Evolutionary conservation across 257 asterid genomes (phyloP).

Genomic region (Fraxinus anomala): DNA sequence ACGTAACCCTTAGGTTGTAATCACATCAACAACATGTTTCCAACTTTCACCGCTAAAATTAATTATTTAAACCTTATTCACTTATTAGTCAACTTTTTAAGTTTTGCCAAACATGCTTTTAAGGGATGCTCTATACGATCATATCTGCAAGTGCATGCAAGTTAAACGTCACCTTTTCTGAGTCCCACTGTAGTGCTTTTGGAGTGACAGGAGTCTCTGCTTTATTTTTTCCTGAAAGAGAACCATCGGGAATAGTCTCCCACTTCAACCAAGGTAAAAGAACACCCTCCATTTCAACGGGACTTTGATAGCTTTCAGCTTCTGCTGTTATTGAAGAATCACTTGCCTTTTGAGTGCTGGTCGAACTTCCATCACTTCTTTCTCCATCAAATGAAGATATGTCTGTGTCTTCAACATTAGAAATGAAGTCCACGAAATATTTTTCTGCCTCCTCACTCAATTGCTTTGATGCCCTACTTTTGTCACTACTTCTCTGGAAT

Average conservation of each 20-base stretch:
- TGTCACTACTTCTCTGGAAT: conserved; percentile 75
- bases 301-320: conserved; percentile 33
- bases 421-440: conserved; percentile 74
- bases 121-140: not conserved
- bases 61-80: too few species aligned
- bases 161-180: conserved; percentile 37
- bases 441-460: conserved; percentile 81
- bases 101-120: too few species aligned
- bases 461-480: conserved; percentile 49
- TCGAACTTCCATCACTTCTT: conserved; percentile 80
- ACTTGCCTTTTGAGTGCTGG: conserved; percentile 44
- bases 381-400: conserved; percentile 94
- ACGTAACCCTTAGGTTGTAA: too few species aligned
- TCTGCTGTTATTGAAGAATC: conserved; percentile 27
- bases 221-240: conserved; percentile 28
- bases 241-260: conserved; percentile 51
- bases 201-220: conserved; percentile 41
- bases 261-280: conserved; percentile 57
- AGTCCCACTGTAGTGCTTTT: conserved; percentile 40
- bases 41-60: too few species aligned
- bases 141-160: not conserved
- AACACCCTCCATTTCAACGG: conserved; percentile 49
- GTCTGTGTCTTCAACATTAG: conserved; percentile 88
- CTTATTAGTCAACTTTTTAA: too few species aligned
- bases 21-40: too few species aligned